Evolutionary conservation across 139 green algal genomes (phyloP).

Genomic region (Closterium sp.): DNA sequence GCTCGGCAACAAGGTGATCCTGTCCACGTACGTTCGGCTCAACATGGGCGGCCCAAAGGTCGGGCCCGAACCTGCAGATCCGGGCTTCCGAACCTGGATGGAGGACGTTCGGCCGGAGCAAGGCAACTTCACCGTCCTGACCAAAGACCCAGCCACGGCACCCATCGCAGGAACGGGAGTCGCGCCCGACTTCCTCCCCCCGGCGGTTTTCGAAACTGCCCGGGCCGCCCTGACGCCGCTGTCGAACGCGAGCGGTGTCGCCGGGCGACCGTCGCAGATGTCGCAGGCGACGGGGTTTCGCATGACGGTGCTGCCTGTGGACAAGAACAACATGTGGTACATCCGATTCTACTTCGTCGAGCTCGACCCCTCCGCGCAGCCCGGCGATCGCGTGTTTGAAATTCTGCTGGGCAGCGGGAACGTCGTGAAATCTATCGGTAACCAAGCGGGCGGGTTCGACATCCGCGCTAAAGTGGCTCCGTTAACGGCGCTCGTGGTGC

Average conservation of each 20-base stretch:
- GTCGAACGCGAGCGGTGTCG: neutral
- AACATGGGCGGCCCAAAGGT: constrained; percentile 13
- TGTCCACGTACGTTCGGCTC: constrained; percentile 9
- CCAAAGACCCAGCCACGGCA: neutral
- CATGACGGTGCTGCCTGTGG: neutral
- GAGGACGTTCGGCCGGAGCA: neutral
- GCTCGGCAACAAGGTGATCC: neutral
- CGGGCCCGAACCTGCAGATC: constrained; percentile 2
- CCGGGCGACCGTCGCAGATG: neutral
- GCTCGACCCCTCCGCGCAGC: neutral
- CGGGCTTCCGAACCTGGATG: constrained; percentile 24
- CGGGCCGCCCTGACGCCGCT: neutral
- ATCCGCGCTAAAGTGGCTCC: constrained; percentile 1
- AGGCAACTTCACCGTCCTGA: neutral
- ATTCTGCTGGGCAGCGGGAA: neutral
- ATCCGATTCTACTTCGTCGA: constrained; percentile 35
- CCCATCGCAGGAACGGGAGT: neutral
- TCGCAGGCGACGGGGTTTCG: neutral
- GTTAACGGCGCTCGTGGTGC: constrained; percentile 1
- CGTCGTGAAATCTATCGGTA: neutral
- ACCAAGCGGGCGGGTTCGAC: constrained; percentile 13
- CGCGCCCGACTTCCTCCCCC: constrained; percentile 14
- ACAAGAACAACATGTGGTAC: constrained; percentile 3
- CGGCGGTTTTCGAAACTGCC: constrained; percentile 5
- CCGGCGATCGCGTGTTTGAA: constrained; percentile 35